Evolutionary conservation across 208 protist species (phyloP).

Genomic region (Trichomonas tenax): DNA sequence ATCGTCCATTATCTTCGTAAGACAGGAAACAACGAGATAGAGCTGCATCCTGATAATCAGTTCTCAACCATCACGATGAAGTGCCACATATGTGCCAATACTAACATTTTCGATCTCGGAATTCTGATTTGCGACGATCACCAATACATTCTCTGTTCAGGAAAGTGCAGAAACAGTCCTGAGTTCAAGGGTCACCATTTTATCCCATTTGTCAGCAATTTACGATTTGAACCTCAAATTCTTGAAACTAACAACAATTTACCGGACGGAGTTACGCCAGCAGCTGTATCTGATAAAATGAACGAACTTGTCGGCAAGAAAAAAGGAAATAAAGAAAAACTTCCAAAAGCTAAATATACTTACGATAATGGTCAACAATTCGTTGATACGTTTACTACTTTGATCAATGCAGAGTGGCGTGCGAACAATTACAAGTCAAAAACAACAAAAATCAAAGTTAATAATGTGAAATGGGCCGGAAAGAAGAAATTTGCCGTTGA

Average conservation of each 20-base stretch:
- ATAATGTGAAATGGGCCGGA: background rate
- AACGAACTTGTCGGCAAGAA: background rate
- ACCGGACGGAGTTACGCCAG: background rate
- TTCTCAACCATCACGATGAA: background rate
- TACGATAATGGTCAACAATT: background rate
- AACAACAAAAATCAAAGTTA: background rate
- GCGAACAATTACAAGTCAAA: background rate
- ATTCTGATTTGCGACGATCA: background rate
- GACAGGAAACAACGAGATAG: background rate
- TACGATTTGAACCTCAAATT: background rate
- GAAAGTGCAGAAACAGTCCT: no score
- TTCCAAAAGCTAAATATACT: background rate
- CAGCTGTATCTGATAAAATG: background rate
- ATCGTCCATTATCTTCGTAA: background rate
- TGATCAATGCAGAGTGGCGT: background rate
- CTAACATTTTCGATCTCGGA: background rate
- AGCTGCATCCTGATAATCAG: background rate
- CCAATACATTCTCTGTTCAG: background rate
- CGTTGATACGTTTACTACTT: background rate
- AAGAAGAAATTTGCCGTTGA: background rate
- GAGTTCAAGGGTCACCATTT: no score
- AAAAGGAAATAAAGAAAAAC: background rate
- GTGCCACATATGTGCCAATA: background rate
- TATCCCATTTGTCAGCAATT: background rate
- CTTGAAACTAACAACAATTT: background rate